These are phyloP conservation scores for Suillus decipiens DNA, from an alignment of 768 basidiomycete species.

Conservation along the genomic window DNA sequence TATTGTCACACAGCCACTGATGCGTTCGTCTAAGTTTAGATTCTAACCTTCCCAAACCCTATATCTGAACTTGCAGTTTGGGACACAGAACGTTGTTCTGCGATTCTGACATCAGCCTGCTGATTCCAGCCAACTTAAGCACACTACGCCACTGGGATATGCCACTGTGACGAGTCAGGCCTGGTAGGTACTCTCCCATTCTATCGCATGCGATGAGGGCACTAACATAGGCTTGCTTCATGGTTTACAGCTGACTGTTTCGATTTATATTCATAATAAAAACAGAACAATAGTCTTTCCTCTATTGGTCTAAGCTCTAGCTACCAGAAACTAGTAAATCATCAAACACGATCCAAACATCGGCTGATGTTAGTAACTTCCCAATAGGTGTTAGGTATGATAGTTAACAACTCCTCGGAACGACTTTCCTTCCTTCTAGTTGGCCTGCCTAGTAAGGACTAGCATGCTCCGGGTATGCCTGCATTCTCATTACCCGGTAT, in stretches of 20 bases:
- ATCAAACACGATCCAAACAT: background rate
- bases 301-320: background rate
- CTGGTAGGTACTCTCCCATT: background rate
- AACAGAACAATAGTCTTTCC: background rate
- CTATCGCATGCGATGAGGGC: background rate
- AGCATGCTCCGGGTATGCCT: background rate
- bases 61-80: background rate
- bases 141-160: background rate
- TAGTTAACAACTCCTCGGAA: background rate
- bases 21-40: no score
- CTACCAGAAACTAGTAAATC: background rate
- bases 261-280: background rate
- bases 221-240: background rate
- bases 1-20: no score
- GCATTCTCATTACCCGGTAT: background rate
- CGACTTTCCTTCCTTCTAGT: background rate
- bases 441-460: background rate
- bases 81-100: background rate
- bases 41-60: background rate
- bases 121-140: background rate
- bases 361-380: background rate
- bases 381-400: background rate
- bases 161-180: no score
- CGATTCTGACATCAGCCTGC: background rate
- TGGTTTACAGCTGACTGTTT: background rate